phyloP scores from a whole-genome alignment of 768 basidiomycete genomes.

The Leucosporidium yakuticum region DNA sequence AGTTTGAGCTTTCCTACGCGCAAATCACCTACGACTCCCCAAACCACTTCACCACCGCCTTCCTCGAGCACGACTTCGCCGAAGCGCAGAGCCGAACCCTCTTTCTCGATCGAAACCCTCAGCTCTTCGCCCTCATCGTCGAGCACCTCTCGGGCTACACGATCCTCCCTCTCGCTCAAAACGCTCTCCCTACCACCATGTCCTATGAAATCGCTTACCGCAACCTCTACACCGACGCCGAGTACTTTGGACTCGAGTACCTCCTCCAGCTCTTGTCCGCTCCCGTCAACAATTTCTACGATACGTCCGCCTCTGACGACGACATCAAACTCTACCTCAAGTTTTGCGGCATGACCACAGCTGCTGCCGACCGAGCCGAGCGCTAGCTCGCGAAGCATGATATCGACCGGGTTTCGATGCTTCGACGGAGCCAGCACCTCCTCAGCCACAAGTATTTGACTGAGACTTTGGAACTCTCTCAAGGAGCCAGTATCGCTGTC shows the following conservation, averaged over 20 bases:
- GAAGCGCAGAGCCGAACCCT: constrained; percentile 9
- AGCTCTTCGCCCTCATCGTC: constrained; percentile 28
- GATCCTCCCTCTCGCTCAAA: constrained; percentile 14
- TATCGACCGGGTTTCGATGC: too few relatives aligned
- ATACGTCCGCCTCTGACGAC: too few relatives aligned
- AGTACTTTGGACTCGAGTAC: constrained; percentile 15
- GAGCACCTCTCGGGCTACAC: constrained; percentile 32
- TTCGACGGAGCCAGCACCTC: too few relatives aligned
- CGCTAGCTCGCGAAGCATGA: too few relatives aligned
- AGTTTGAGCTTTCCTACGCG: constrained; percentile 12
- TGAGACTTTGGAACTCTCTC: too few relatives aligned
- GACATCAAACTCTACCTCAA: too few relatives aligned
- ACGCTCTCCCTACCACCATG: neutral
- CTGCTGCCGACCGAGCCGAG: too few relatives aligned
- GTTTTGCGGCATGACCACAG: too few relatives aligned
- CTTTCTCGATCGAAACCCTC: constrained; percentile 14
- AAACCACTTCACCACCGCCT: constrained; percentile 29
- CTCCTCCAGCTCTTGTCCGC: neutral
- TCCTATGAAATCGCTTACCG: neutral
- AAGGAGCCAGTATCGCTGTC: too few relatives aligned
- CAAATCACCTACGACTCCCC: constrained; percentile 32
- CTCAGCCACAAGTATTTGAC: too few relatives aligned
- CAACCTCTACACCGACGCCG: constrained; percentile 1
- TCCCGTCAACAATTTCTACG: neutral
- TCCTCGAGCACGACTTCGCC: constrained; percentile 17